A percentile compares a stretch with the other conserved stretches of the same genome.
These are phyloP conservation scores for Hypholoma sublateritium DNA, from an alignment of 768 basidiomycete genomes.

Conservation along the genomic window DNA sequence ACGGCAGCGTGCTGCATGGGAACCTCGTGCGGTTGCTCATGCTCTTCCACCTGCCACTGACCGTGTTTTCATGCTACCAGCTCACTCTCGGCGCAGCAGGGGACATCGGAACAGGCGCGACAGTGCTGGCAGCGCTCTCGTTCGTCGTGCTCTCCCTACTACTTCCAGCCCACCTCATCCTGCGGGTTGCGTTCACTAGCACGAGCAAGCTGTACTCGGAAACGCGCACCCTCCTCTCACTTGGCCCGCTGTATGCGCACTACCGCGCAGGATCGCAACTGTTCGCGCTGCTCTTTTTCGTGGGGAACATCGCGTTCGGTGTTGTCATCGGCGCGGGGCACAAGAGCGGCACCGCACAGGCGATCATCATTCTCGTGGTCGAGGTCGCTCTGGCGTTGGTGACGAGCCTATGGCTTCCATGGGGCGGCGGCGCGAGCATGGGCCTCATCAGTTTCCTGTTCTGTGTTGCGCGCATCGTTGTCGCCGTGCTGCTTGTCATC, in stretches of 20 bases:
- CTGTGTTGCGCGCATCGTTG: constrained; percentile 86
- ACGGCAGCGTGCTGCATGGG: constrained; percentile 79
- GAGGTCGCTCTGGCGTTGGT: constrained; percentile 86
- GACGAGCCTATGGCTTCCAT: constrained; percentile 93
- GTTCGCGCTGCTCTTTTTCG: constrained; percentile 80
- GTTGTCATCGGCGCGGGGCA: constrained; percentile 89
- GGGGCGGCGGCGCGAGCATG: constrained; percentile 97
- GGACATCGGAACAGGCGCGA: constrained; percentile 54
- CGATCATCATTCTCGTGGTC: constrained; percentile 84
- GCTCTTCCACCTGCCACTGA: constrained; percentile 93
- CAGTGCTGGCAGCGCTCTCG: constrained; percentile 78
- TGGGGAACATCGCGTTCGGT: constrained; percentile 80
- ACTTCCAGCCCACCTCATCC: constrained; percentile 71
- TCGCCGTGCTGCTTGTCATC: constrained; percentile 88
- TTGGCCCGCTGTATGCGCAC: constrained; percentile 94
- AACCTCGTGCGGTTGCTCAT: constrained; percentile 91
- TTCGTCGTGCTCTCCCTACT: constrained; percentile 80
- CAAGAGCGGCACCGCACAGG: constrained; percentile 86
- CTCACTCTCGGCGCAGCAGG: constrained; percentile 51
- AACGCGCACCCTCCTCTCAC: constrained; percentile 83
- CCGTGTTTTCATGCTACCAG: constrained; percentile 88
- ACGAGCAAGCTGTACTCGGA: constrained; percentile 94
- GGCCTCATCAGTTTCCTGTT: constrained; percentile 93
- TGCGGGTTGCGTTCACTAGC: constrained; percentile 77
- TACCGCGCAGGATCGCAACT: constrained; percentile 90